Conservation (phyloP, 2,329 filamentous ascomycete species). For the Aureobasidium sp. region DNA sequence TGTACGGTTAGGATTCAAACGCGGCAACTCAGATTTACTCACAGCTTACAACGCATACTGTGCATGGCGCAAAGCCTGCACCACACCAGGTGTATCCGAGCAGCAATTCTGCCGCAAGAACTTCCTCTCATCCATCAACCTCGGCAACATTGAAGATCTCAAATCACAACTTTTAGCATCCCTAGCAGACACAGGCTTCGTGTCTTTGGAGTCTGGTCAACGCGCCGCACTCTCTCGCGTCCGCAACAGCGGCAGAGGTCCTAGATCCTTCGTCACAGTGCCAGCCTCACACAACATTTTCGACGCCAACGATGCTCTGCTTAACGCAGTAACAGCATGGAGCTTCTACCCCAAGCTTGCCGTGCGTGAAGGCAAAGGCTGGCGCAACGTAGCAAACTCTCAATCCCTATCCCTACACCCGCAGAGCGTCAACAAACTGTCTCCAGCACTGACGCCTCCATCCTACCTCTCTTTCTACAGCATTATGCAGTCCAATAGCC, state of each 20-base stretch:
- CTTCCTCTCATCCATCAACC: conserved; percentile 80
- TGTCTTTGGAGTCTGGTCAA: conserved; percentile 68
- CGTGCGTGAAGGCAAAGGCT: conserved; percentile 73
- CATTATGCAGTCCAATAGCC: conserved; percentile 86
- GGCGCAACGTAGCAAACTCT: conserved; percentile 88
- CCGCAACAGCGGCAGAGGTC: conserved; percentile 55
- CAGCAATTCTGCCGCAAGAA: conserved; percentile 92
- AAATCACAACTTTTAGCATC: conserved; percentile 85
- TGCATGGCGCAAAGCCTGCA: conserved; percentile 78
- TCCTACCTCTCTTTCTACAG: conserved; percentile 93
- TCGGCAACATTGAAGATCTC: conserved; percentile 88
- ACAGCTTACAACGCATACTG: conserved; percentile 92
- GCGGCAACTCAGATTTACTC: conserved; percentile 82
- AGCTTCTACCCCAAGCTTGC: conserved; percentile 94
- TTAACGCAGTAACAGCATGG: conserved; percentile 79
- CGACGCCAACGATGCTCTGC: conserved; percentile 71
- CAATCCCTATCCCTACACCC: conserved; percentile 82
- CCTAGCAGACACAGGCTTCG: conserved; percentile 76
- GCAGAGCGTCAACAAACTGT: conserved; percentile 72
- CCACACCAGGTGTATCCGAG: conserved; percentile 63
- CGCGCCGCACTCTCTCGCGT: conserved; percentile 60
- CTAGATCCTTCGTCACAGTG: conserved; percentile 75
- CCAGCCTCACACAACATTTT: conserved; percentile 68
- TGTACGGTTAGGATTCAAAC: conserved; percentile 69
- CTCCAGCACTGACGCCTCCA: conserved; percentile 39